Conservation (phyloP, 306 rosid species). For the Sicyos edulis region DNA sequence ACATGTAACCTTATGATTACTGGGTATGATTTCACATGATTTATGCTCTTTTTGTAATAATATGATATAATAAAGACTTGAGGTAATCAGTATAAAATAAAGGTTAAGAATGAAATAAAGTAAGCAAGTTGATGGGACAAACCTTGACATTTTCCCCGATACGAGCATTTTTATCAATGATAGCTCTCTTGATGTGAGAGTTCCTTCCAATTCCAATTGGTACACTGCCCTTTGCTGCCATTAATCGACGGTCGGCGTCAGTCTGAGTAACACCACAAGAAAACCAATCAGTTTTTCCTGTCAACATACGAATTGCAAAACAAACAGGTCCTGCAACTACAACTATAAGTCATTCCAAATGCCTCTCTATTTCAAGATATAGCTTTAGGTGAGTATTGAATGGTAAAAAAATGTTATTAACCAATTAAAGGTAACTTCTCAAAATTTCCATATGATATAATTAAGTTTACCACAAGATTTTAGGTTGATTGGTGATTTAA, state of each 20-base stretch:
- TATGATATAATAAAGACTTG: conserved; percentile 1
- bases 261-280: conserved; percentile 43
- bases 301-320: no score
- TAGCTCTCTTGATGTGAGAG: conserved; percentile 92
- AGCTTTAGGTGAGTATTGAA: neutral
- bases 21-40: no score
- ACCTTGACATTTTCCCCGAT: conserved; percentile 91
- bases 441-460: neutral
- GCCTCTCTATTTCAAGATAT: neutral
- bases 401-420: neutral
- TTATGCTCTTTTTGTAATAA: neutral
- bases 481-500: no score
- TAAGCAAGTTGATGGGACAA: conserved; percentile 14
- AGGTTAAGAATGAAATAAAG: neutral
- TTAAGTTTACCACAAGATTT: no score
- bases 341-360: no score
- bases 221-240: conserved; percentile 81
- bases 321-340: no score
- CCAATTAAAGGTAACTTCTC: neutral
- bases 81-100: neutral
- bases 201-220: conserved; percentile 88
- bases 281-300: conserved; percentile 21
- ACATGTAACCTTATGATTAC: no score
- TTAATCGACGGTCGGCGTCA: conserved; percentile 71
- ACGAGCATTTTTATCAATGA: conserved; percentile 95